Percentiles rank a stretch among this genome's conserved stretches.
phyloP scores from a whole-genome alignment of 2,329 filamentous ascomycete species.

The Scedosporium dehoogii region DNA sequence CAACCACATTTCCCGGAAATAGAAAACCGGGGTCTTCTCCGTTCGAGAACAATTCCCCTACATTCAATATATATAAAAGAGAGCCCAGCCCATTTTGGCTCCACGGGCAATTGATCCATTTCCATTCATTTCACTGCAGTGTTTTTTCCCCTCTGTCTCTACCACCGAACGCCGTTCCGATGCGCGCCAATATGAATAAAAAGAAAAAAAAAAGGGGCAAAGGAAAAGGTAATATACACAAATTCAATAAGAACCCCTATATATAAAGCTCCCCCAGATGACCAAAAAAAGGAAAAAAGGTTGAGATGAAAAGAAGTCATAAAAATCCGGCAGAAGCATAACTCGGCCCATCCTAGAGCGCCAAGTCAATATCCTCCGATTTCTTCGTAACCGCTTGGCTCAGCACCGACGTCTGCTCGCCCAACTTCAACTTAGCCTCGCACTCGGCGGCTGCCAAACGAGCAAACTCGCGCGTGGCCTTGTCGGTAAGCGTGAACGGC shows the following conservation, averaged over 20 bases:
- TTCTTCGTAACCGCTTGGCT: not conserved
- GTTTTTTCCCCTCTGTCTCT: not conserved
- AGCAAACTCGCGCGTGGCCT: not conserved
- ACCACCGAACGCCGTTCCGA: not conserved
- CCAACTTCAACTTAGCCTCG: not conserved
- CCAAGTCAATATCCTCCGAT: not conserved
- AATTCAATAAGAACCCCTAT: not conserved
- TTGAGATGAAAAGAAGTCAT: not conserved
- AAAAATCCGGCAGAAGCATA: not conserved
- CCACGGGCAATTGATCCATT: not conserved
- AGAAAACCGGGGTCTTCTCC: no score
- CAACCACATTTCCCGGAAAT: no score
- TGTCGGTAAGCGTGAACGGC: slow-evolving; percentile 30
- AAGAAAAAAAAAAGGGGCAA: not conserved
- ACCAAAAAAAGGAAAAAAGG: not conserved
- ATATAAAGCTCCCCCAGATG: not conserved
- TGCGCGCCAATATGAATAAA: not conserved
- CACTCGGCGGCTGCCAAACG: not conserved
- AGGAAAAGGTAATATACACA: not conserved
- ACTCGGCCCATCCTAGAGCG: not conserved
- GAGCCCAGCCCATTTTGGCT: not conserved
- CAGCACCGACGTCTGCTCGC: not conserved
- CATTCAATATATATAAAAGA: not conserved
- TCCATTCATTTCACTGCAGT: not conserved
- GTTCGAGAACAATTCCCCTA: not conserved